A percentile compares a stretch with the other conserved stretches of the same genome.
These are phyloP conservation scores for Auricularia sp. DNA, from an alignment of 768 basidiomycete species.

Conservation along the genomic window DNA sequence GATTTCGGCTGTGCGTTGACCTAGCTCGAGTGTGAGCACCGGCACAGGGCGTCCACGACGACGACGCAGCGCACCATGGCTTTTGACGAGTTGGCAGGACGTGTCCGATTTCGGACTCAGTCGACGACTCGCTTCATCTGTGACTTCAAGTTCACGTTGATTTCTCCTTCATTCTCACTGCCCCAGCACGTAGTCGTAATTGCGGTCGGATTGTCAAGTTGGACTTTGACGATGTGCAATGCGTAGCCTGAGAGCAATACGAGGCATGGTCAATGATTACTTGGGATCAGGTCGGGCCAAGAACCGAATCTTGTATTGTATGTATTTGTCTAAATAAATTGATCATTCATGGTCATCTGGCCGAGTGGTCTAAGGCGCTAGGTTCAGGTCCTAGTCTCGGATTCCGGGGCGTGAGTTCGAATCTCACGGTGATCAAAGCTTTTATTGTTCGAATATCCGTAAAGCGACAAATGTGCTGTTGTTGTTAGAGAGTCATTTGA, in stretches of 20 bases:
- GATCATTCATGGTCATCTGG: not conserved
- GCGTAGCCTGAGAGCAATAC: no score
- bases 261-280: no score
- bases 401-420: slow-evolving; percentile 1
- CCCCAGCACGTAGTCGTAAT: no score
- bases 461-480: no score
- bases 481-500: no score
- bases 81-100: not conserved
- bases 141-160: not conserved
- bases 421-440: not conserved
- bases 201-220: no score
- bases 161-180: no score
- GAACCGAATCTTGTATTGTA: no score
- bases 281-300: no score
- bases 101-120: not conserved
- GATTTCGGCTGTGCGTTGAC: not conserved
- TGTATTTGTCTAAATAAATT: no score
- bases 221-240: no score
- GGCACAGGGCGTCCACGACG: not conserved
- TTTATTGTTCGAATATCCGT: not conserved
- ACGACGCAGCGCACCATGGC: not conserved
- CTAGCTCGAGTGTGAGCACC: not conserved
- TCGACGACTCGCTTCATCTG: not conserved
- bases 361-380: slow-evolving; percentile 1
- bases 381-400: not conserved